Evolutionary conservation across 148 eudicot species (phyloP).

Genomic region (Simmondsia chinensis): DNA sequence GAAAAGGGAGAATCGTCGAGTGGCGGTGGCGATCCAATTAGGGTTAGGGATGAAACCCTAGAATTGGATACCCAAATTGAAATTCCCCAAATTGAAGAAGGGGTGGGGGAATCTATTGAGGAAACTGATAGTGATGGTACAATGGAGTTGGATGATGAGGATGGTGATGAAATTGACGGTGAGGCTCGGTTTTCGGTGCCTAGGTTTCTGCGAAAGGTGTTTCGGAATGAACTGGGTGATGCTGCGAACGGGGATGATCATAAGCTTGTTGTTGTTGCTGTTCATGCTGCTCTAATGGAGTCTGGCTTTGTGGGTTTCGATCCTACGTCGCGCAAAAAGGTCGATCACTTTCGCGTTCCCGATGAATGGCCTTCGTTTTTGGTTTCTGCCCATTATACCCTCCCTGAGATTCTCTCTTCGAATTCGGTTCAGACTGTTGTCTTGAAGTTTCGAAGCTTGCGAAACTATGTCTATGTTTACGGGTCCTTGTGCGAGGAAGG

Average conservation of each 20-base stretch:
- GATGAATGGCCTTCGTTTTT: conserved; percentile 55
- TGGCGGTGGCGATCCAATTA: too few relatives aligned
- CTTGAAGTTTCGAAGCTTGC: conserved; percentile 63
- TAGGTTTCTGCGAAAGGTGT: conserved; percentile 69
- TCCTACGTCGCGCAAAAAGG: conserved; percentile 21
- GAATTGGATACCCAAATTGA: conserved; percentile 6
- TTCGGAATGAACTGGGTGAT: conserved; percentile 60
- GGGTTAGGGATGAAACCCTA: not conserved
- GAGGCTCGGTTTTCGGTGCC: conserved; percentile 61
- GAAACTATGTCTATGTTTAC: conserved; percentile 45
- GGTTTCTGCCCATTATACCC: conserved; percentile 51
- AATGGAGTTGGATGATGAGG: conserved; percentile 55
- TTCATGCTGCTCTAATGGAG: conserved; percentile 74
- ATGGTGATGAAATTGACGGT: conserved; percentile 11
- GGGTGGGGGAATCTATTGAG: conserved; percentile 7
- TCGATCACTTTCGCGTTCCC: conserved; percentile 43
- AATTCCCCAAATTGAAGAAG: conserved; percentile 7
- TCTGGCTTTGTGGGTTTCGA: conserved; percentile 73
- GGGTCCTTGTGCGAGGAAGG: conserved; percentile 44
- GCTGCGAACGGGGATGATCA: conserved; percentile 38
- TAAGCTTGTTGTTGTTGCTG: conserved; percentile 60
- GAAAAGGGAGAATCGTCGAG: not conserved
- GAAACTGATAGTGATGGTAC: conserved; percentile 16
- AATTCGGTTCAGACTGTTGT: conserved; percentile 28
- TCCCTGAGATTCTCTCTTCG: conserved; percentile 34